Evolutionary conservation across 2,329 filamentous ascomycete genomes (phyloP), one percentile per base, ranked within the genome.

Genomic region (Sclerotiophoma versabilis): DNA sequence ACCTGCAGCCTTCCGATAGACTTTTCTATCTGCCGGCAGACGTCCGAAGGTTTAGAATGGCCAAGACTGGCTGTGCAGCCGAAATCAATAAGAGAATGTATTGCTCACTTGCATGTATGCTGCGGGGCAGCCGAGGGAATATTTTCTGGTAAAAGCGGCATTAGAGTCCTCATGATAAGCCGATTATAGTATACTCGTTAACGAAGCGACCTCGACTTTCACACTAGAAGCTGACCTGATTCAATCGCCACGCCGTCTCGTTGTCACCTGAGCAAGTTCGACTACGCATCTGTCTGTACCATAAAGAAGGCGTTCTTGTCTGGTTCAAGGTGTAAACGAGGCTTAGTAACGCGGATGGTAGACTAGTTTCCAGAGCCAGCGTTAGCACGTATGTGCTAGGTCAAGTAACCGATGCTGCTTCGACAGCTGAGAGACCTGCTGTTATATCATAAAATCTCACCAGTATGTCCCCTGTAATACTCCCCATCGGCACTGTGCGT

Each of bases 51-150:
- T 23, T 44, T 33, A 41, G 30, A 37, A 15, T 43, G 25, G 32
- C 50, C 44, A 54, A 41, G 50, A 43, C 38, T 23, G 19, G 30
- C 15, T 36, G 25, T 46, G 37, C 32, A 52, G 50, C 50, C 49
- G 50, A 38, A 48, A 54, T 48, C 50, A 32, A 54, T 54, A 48
- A 33, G 25, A 43, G 23, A 12, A 38, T 48, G 38, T 41, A 53
- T 54, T 48, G 50, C 50, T 54, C 32, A 54, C 50, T 48, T 54
- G 44, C 50, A 54, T 54, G 38, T 23, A 38, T 26, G 11, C 37
- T 47, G 50, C 44, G 17, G 32, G 11, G 36, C 19, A 20, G 27
- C 41, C 27, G 34, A 52, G 33, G n/a, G 19, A 27, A 17, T 27
- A 15, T 12, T 15, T 27, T 26, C 14, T 23, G 9, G 9, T 29